A percentile compares a stretch with the other conserved stretches of the same genome.
These are phyloP conservation scores for Lachancea sp. DNA, from an alignment of 805 yeast species.

Conservation along the genomic window DNA sequence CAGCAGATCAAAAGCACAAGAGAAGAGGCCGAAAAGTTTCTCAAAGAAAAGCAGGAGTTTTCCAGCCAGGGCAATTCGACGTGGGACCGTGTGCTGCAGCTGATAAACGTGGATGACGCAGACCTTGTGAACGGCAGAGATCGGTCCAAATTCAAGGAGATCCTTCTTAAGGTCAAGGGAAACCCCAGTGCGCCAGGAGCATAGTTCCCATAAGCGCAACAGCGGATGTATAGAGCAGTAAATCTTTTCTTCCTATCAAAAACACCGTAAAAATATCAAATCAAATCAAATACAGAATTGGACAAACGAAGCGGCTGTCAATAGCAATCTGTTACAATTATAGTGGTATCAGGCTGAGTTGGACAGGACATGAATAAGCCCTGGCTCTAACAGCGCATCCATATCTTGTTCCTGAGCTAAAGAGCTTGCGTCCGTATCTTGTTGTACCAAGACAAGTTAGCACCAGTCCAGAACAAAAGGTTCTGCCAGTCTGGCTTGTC, in stretches of 20 bases:
- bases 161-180: slow-evolving; percentile 58
- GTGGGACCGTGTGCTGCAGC: slow-evolving; percentile 66
- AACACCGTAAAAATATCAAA: background rate
- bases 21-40: slow-evolving; percentile 62
- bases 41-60: slow-evolving; percentile 68
- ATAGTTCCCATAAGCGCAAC: background rate
- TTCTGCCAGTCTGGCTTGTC: slow-evolving; percentile 5
- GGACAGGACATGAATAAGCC: too few species aligned
- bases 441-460: slow-evolving; percentile 12
- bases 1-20: slow-evolving; percentile 55
- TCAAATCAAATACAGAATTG: too few species aligned
- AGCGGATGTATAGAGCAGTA: too few species aligned
- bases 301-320: background rate
- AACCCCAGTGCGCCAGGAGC: slow-evolving; percentile 74
- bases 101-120: slow-evolving; percentile 40
- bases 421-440: too few species aligned
- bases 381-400: too few species aligned
- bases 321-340: background rate
- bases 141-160: slow-evolving; percentile 62
- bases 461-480: slow-evolving; percentile 10
- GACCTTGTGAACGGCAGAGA: slow-evolving; percentile 47
- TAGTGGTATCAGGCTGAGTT: too few species aligned
- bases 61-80: slow-evolving; percentile 69
- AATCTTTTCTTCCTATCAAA: background rate
- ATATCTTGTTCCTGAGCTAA: too few species aligned